Percentiles rank a stretch among this genome's conserved stretches.
Conservation (phyloP, 768 basidiomycete genomes). For the Pleurotus platypus region DNA sequence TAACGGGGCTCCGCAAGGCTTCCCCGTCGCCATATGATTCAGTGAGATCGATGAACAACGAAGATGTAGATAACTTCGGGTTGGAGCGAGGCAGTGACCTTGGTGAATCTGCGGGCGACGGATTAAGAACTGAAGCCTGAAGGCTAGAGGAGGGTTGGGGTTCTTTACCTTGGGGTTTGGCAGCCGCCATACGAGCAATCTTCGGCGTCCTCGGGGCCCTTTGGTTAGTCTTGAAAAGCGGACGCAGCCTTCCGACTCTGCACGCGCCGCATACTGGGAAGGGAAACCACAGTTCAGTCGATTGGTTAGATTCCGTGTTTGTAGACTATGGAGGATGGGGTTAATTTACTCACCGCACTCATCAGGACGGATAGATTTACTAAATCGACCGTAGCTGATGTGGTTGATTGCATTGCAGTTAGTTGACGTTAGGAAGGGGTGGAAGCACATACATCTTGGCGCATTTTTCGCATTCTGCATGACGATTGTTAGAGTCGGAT, state of each 20-base stretch:
- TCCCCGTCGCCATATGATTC: constrained; percentile 12
- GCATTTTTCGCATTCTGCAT: constrained; percentile 60
- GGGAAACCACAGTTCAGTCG: too few species aligned
- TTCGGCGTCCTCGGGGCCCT: constrained; percentile 32
- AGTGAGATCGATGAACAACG: background rate
- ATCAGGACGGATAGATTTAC: constrained; percentile 66
- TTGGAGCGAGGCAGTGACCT: constrained; percentile 11
- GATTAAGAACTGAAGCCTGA: too few species aligned
- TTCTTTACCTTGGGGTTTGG: constrained; percentile 43
- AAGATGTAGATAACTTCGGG: background rate
- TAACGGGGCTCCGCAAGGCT: background rate
- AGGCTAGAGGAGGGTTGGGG: background rate
- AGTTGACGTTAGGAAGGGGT: background rate
- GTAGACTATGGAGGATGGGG: too few species aligned
- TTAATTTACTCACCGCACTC: constrained; percentile 49
- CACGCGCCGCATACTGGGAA: constrained; percentile 63
- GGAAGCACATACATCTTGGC: constrained; percentile 47
- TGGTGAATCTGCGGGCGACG: constrained; percentile 29
- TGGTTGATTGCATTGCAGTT: background rate
- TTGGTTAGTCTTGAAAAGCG: constrained; percentile 46
- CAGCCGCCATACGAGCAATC: constrained; percentile 37
- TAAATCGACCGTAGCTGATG: constrained; percentile 67
- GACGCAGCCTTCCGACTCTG: constrained; percentile 52
- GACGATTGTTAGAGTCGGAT: background rate
- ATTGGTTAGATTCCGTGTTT: too few species aligned